Conservation (phyloP, 1,284 basidiomycete species). For the Melampsora larici-populina region DNA sequence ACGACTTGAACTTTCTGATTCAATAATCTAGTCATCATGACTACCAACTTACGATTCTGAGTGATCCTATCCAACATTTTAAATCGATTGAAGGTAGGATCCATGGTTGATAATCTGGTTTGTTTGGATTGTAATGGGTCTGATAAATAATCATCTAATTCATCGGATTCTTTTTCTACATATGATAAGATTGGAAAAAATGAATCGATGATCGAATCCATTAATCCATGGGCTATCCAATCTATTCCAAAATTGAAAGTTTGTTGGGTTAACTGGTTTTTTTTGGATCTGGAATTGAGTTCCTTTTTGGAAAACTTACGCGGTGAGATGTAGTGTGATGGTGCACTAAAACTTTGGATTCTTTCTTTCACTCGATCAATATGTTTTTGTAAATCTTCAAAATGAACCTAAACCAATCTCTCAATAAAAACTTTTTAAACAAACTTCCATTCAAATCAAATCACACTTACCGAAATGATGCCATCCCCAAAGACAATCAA, state of each 20-base stretch:
- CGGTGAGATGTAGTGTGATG: slow-evolving; percentile 12
- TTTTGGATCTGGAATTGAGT: too few species aligned
- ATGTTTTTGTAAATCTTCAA: slow-evolving; percentile 84
- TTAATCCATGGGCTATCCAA: slow-evolving; percentile 89
- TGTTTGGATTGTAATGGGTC: slow-evolving; percentile 46
- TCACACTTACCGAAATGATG: slow-evolving; percentile 70
- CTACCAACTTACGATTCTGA: slow-evolving; percentile 73
- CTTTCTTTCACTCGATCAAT: slow-evolving; percentile 72
- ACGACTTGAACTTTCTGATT: slow-evolving; percentile 80
- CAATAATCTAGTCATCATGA: slow-evolving; percentile 72
- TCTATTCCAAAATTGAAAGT: slow-evolving; percentile 59
- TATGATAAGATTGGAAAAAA: slow-evolving; percentile 83
- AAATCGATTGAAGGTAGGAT: slow-evolving; percentile 47
- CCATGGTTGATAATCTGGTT: neutral
- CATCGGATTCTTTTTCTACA: slow-evolving; percentile 76
- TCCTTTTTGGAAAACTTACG: neutral
- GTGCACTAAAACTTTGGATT: slow-evolving; percentile 48
- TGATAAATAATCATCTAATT: slow-evolving; percentile 68
- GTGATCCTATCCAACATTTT: slow-evolving; percentile 70
- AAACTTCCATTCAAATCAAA: neutral
- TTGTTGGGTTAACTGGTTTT: neutral
- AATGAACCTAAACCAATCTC: slow-evolving; percentile 73
- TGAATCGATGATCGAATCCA: slow-evolving; percentile 90
- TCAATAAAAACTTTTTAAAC: neutral
- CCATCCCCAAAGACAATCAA: slow-evolving; percentile 85